Evolutionary conservation across 2,329 filamentous ascomycete genomes (phyloP), one percentile per base, ranked within the genome.

Genomic region (Apiospora malaysiana): DNA sequence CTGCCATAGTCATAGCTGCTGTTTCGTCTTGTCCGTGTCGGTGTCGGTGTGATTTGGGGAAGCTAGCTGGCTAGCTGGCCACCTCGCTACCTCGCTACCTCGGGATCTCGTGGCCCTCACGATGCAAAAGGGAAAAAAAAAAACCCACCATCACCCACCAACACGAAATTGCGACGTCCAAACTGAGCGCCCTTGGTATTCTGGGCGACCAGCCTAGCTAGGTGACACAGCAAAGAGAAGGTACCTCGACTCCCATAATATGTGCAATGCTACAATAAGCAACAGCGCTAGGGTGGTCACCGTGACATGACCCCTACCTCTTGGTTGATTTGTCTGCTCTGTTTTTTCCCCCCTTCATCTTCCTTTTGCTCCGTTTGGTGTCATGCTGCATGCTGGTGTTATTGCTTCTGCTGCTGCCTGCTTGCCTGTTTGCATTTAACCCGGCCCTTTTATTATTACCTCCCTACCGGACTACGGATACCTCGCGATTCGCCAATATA

Each of bases 161-260:
- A 59, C 27, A 37, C 51, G 51, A 59, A 32, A 59, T 59, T 59
- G 51, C 51, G 51, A 59, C 27, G 51, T 32, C 51, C 51, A 59
- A 37, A 59, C 27, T 37, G 27, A 12, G 42, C 42, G 51, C 51
- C 27, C 51, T 59, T 37, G 27, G 51, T 59, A 32, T n/a, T 25
- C n/a, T 25, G 47, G 47, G 47, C 47, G 12, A 51, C 51, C 23
- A 23, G 10, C n/a, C 32, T 6, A 32, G 32, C 32, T 32, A 32
- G 32, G 32, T 6, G 32, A 32, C 3, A 32, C 32, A 32, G 3
- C 32, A 32, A 4, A 32, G 32, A 32, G 3, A 32, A 42, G 40
- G 40, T 42, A 42, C 40, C 40, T 14, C 10, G n/a, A 23, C 46
- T 49, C 21, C 1, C 46, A n/a, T 23, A n/a, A n/a, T 23, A 47